Evolutionary conservation across 164 flowering plant species (phyloP), one percentile per base, ranked within the genome.

Genomic region (Vitis labrusca): DNA sequence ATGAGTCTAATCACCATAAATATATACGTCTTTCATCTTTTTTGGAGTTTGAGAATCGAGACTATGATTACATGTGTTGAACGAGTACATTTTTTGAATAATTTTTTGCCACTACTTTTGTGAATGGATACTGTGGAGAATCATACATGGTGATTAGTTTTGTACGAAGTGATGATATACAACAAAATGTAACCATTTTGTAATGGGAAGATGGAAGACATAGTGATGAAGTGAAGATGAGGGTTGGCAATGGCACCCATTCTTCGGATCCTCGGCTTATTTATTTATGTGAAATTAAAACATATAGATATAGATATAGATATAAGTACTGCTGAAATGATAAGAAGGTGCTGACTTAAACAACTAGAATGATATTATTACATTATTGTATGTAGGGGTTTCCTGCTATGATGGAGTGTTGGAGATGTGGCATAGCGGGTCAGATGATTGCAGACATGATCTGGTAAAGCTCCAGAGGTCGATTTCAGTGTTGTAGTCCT

Each of bases 401-500:
- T 74, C 75, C 78, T 5, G 79, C 79, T 80, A 83, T 70, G 68
- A 64, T 15, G 83, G 53, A 30, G n/a, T 11, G 27, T 65, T 71
- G 6, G 69, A 84, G 77, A 87, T 58, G 73, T 86, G 91, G 70
- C 84, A 73, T 5, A 84, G 19, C 2, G 89, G 88, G 76, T 86
- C 91, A 0, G 85, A 72, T 0, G 76, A 73, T 11, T 65, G 58
- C 50, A 60, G 89, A 85, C 2, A 76, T 11, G 85, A 74, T 50
- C 85, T 64, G 14, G 83, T 72, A 50, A 84, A 84, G 62, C 74
- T 81, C 97, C 93, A 90, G 0, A 85, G 80, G 72, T 87, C 92
- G 2, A 78, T 69, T 27, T 88, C 90, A 63, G 69, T 73, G 76
- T 55, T 77, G 29, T 64, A 77, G 49, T 78, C 83, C 48, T 82